Percentiles rank a stretch among this genome's conserved stretches.
Conservation (phyloP, 306 rosid species). For the Acacia acuminata region DNA sequence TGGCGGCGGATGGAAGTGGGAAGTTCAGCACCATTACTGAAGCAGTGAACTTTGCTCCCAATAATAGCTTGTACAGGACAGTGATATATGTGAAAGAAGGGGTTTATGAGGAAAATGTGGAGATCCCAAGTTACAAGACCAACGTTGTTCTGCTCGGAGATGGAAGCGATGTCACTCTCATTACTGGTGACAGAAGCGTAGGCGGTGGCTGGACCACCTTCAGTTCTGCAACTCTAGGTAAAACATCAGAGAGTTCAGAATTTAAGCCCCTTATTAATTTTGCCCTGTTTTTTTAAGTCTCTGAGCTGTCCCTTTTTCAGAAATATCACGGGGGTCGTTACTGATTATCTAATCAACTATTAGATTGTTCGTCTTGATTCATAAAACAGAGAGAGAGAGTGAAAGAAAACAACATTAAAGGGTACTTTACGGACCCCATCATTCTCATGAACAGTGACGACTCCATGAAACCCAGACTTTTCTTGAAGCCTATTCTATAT, state of each 20-base stretch:
- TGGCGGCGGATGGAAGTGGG: slow-evolving; percentile 71
- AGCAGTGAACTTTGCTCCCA: slow-evolving; percentile 68
- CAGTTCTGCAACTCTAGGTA: slow-evolving; percentile 85
- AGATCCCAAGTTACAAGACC: slow-evolving; percentile 63
- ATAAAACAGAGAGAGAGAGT: neutral
- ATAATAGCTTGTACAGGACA: slow-evolving; percentile 59
- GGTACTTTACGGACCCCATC: neutral
- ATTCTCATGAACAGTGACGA: neutral
- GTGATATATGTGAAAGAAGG: slow-evolving; percentile 66
- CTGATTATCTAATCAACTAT: neutral
- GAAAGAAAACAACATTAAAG: neutral
- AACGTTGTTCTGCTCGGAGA: slow-evolving; percentile 78
- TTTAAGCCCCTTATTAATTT: neutral
- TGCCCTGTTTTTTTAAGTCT: neutral
- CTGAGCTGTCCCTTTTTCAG: neutral
- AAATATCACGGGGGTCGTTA: neutral
- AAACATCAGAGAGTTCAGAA: neutral
- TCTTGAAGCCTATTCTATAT: neutral
- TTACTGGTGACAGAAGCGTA: slow-evolving; percentile 59
- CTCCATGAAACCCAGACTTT: neutral
- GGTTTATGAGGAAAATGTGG: slow-evolving; percentile 69
- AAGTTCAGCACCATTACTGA: slow-evolving; percentile 67
- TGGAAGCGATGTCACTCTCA: slow-evolving; percentile 64
- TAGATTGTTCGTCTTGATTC: neutral
- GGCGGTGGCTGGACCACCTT: slow-evolving; percentile 73